phyloP scores from a whole-genome alignment of 768 basidiomycete genomes.

The Leccinum imitatum region DNA sequence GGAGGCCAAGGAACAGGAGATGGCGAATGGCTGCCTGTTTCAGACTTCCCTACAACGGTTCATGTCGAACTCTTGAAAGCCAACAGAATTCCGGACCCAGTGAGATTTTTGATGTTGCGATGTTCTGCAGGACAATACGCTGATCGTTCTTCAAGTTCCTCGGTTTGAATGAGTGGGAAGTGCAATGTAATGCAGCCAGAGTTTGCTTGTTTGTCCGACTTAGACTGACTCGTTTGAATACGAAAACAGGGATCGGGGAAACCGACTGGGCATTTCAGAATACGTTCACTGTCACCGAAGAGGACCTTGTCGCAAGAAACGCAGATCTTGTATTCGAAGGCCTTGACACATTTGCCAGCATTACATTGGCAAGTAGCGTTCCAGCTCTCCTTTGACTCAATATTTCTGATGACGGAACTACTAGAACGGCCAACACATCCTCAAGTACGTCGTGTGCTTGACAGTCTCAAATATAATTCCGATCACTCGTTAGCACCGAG shows the following conservation, averaged over 20 bases:
- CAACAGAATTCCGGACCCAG: slow-evolving; percentile 80
- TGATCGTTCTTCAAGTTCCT: slow-evolving; percentile 50
- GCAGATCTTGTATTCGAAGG: slow-evolving; percentile 87
- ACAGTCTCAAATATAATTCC: not conserved
- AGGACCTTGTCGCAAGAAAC: slow-evolving; percentile 46
- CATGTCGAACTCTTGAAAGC: slow-evolving; percentile 81
- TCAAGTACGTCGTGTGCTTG: slow-evolving; percentile 42
- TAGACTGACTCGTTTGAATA: not conserved
- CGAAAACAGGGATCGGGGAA: slow-evolving; percentile 78
- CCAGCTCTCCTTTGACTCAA: not conserved
- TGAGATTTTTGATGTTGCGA: slow-evolving; percentile 36
- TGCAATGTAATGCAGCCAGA: slow-evolving; percentile 64
- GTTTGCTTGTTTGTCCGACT: not conserved
- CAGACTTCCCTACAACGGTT: slow-evolving; percentile 78
- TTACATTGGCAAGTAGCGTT: slow-evolving; percentile 51
- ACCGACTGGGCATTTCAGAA: slow-evolving; percentile 82
- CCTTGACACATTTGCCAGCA: slow-evolving; percentile 83
- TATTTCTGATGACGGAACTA: slow-evolving; percentile 2
- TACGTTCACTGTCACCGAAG: slow-evolving; percentile 50
- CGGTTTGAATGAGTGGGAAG: slow-evolving; percentile 83
- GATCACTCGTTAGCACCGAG: slow-evolving; percentile 46
- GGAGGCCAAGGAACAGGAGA: slow-evolving; percentile 57
- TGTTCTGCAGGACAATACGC: not conserved
- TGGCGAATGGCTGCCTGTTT: slow-evolving; percentile 65
- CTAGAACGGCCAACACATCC: slow-evolving; percentile 73